Conservation (phyloP, 208 protist genomes). For the Strigomonas culicis region DNA sequence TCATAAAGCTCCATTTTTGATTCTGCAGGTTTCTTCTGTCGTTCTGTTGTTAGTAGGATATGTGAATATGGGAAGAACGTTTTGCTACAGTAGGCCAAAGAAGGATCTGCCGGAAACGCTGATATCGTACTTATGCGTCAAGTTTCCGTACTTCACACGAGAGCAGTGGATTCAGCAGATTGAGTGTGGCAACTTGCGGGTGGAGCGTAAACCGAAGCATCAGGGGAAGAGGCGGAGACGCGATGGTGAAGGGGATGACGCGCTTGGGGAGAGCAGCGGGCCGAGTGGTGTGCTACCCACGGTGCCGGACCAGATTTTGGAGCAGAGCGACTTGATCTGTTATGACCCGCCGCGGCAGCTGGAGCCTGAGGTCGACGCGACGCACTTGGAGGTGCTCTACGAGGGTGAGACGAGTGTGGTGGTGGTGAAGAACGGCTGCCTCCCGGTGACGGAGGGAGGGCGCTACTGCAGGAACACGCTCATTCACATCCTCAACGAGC, state of each 20-base stretch:
- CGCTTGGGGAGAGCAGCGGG: too few species aligned
- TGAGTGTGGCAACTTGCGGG: slow-evolving; percentile 31
- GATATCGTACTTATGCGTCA: slow-evolving; percentile 32
- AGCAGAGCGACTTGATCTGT: slow-evolving; percentile 49
- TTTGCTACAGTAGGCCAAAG: slow-evolving; percentile 63
- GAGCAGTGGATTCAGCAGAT: slow-evolving; percentile 57
- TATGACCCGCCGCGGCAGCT: slow-evolving; percentile 68
- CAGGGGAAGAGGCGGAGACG: too few species aligned
- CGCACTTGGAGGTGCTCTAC: slow-evolving; percentile 45
- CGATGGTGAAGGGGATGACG: too few species aligned
- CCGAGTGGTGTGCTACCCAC: too few species aligned
- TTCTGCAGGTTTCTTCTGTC: neutral
- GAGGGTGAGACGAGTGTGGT: slow-evolving; percentile 55
- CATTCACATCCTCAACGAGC: slow-evolving; percentile 29
- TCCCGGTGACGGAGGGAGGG: slow-evolving; percentile 82
- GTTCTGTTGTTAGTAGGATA: too few species aligned
- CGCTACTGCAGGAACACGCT: slow-evolving; percentile 83
- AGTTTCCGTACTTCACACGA: slow-evolving; percentile 57
- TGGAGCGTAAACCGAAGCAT: slow-evolving; percentile 17
- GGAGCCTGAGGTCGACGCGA: slow-evolving; percentile 65
- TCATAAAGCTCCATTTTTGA: too few species aligned
- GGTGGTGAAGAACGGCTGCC: slow-evolving; percentile 70
- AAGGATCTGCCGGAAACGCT: slow-evolving; percentile 38
- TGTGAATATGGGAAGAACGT: slow-evolving; percentile 37
- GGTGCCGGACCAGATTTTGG: slow-evolving; percentile 20